Percentiles rank a stretch among this genome's conserved stretches.
Evolutionary conservation across 306 rosid genomes (phyloP).

Genomic region (Trifolium fragiferum): DNA sequence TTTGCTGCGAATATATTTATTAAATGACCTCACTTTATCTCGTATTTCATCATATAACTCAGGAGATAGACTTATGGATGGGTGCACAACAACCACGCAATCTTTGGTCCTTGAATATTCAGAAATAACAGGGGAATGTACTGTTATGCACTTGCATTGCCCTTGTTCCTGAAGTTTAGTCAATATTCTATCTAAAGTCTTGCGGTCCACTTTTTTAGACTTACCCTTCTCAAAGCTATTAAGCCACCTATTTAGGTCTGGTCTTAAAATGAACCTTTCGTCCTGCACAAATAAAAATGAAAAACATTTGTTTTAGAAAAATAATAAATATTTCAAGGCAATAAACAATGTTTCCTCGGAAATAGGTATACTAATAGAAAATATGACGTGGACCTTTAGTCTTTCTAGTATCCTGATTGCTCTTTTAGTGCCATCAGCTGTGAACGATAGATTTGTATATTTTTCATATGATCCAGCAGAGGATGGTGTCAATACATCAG

Average conservation of each 20-base stretch:
- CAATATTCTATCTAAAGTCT: conserved; percentile 75
- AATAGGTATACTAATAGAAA: conserved; percentile 23
- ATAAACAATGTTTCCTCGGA: conserved; percentile 30
- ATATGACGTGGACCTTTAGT: conserved; percentile 64
- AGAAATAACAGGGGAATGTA: conserved; percentile 69
- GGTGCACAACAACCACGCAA: conserved; percentile 70
- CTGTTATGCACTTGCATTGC: conserved; percentile 70
- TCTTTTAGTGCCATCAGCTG: conserved; percentile 62
- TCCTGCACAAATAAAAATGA: conserved; percentile 51
- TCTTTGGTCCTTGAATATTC: conserved; percentile 62
- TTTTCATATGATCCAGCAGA: conserved; percentile 52
- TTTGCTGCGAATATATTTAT: conserved; percentile 63
- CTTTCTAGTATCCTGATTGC: conserved; percentile 80
- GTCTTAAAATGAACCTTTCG: conserved; percentile 76
- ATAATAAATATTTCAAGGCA: conserved; percentile 30
- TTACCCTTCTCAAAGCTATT: conserved; percentile 75
- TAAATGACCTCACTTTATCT: conserved; percentile 74
- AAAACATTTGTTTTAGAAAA: conserved; percentile 25
- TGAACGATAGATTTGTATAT: conserved; percentile 48
- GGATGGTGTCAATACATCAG: conserved; percentile 46
- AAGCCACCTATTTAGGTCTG: conserved; percentile 78
- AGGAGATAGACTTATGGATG: conserved; percentile 65
- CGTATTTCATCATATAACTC: conserved; percentile 79
- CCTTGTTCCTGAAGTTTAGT: conserved; percentile 70
- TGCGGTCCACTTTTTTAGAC: conserved; percentile 65